Conservation (phyloP, 1,139 yeast genomes). For the Lodderomyces jiufengensis region DNA sequence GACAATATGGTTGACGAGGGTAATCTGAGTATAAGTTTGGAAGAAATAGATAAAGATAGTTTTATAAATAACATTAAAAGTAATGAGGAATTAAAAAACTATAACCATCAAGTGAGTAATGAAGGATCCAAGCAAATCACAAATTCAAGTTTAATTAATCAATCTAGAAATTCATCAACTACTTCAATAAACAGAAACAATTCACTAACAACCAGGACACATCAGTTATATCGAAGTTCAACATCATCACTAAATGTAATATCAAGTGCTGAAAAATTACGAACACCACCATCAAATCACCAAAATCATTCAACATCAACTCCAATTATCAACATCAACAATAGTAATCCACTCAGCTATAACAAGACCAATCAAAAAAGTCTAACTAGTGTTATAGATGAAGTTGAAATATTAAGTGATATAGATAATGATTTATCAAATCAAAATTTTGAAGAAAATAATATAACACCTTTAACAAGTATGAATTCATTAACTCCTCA, state of each 20-base stretch:
- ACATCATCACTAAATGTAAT: too few species aligned
- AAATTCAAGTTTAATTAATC: too few species aligned
- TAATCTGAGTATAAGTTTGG: background rate
- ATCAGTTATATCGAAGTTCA: background rate
- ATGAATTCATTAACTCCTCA: constrained; percentile 28
- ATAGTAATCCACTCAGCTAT: too few species aligned
- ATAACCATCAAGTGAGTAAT: too few species aligned
- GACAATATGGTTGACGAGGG: background rate
- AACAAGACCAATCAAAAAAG: constrained; percentile 3
- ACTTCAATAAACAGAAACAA: too few species aligned
- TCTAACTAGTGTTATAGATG: constrained; percentile 7
- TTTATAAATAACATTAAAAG: background rate
- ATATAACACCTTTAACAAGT: constrained; percentile 39
- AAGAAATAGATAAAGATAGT: constrained; percentile 3
- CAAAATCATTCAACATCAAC: too few species aligned
- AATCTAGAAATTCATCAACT: background rate
- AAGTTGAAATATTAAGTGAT: constrained; percentile 5
- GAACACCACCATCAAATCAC: constrained; percentile 5
- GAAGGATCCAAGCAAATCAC: too few species aligned
- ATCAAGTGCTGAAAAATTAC: too few species aligned
- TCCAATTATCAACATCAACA: too few species aligned
- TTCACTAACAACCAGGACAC: too few species aligned
- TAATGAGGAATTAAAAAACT: background rate
- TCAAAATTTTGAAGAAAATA: constrained; percentile 1
- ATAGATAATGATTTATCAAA: constrained; percentile 10